A percentile compares a stretch with the other conserved stretches of the same genome.
Evolutionary conservation across 179 eudicot species (phyloP).

Genomic region (Pouteria campechiana): DNA sequence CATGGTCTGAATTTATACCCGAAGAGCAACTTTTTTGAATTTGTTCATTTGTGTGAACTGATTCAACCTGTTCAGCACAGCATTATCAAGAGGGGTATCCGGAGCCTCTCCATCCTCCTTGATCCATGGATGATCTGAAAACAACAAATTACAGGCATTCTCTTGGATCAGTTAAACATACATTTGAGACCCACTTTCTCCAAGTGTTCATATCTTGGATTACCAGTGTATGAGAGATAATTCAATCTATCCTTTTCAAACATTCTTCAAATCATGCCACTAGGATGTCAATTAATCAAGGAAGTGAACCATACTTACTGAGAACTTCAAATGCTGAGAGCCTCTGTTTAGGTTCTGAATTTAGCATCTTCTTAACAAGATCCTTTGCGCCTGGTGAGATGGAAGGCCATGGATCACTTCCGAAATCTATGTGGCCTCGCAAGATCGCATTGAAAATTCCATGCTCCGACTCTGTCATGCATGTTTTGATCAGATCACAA

Average conservation of each 20-base stretch:
- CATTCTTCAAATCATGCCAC: neutral
- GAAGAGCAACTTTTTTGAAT: slow-evolving; percentile 80
- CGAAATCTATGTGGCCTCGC: slow-evolving; percentile 31
- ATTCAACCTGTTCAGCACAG: slow-evolving; percentile 75
- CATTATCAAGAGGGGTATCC: slow-evolving; percentile 76
- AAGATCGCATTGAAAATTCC: slow-evolving; percentile 44
- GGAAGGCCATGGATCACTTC: slow-evolving; percentile 44
- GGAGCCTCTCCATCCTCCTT: slow-evolving; percentile 92
- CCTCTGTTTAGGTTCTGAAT: slow-evolving; percentile 36
- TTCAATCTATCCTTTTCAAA: too few species aligned
- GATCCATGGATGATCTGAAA: slow-evolving; percentile 82
- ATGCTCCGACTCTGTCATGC: slow-evolving; percentile 34
- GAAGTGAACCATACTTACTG: slow-evolving; percentile 10
- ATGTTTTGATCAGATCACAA: neutral
- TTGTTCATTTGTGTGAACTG: slow-evolving; percentile 90
- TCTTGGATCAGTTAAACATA: neutral
- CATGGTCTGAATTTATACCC: too few species aligned
- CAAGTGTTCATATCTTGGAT: too few species aligned
- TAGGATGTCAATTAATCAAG: neutral
- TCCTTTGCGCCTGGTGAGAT: slow-evolving; percentile 42
- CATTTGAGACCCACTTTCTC: neutral
- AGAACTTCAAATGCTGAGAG: slow-evolving; percentile 41
- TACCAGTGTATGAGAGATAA: too few species aligned
- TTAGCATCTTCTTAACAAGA: slow-evolving; percentile 41
- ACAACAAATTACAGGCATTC: neutral